Evolutionary conservation across 805 yeast species (phyloP), one percentile per base, ranked within the genome.

Genomic region (Saccharomycopsis sp.): DNA sequence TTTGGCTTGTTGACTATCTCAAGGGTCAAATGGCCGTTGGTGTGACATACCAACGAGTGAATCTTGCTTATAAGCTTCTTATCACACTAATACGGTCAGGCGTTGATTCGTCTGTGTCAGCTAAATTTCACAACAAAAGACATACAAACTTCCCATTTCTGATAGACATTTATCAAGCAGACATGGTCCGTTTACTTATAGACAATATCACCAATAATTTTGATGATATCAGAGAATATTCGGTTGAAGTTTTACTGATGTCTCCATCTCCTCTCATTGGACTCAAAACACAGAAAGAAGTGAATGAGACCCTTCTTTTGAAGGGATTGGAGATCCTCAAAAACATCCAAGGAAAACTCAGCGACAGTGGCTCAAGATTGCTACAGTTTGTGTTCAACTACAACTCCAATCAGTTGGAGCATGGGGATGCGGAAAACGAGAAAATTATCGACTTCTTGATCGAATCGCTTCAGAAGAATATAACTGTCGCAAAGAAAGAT

Each of bases 301-400:
- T 72, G 8, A 64, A 68, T 23, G 52, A 41, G 8, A 12, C n/a
- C 15, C 24, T 57, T 1, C 53, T 55, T 12, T 21, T 41, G 34
- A 60, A 55, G 18, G 46, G 71, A 9, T 70, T 58, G 65, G 73
- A 57, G 54, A 73, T 71, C 67, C 72, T 69, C 82, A 85, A 44
- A 24, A 55, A 55, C 40, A 57, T 57, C n/a, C 61, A 60, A n/a
- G 61, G 61, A 2, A 81, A 91, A 56, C 81, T 77, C 58, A 84
- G 88, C 51, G 97, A 91, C 59, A 85, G 89, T 23, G 97, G 91
- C 7, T 91, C 96, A 0, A 79, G 83, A 46, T 73, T 84, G 15
- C 71, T 87, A 29, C 81, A 80, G 64, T 77, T 83, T 65, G 60
- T 85, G 18, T 75, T 76, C 52, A 62, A 76, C 57, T 69, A 73